Percentiles rank a stretch among this genome's conserved stretches.
These are phyloP conservation scores for Morella rubra DNA, from an alignment of 306 rosid genomes.

Conservation along the genomic window DNA sequence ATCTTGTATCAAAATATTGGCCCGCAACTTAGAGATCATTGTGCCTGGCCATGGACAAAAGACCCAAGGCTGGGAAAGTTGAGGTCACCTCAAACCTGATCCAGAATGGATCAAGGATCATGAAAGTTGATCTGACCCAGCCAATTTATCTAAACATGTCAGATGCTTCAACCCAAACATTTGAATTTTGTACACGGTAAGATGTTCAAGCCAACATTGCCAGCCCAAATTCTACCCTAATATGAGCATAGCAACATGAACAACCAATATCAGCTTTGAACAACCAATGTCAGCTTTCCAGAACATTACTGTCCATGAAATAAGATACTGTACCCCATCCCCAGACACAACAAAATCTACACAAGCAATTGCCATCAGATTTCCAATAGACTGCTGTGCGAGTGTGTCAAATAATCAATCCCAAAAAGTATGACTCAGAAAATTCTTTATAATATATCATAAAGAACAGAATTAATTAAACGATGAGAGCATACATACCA, in stretches of 20 bases:
- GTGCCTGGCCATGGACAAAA: neutral
- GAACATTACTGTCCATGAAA: constrained; percentile 8
- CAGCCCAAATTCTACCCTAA: constrained; percentile 1
- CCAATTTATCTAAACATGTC: constrained; percentile 2
- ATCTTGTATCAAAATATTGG: neutral
- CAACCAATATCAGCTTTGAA: constrained; percentile 8
- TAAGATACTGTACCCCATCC: constrained; percentile 12
- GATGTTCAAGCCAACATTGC: neutral
- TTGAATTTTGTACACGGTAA: neutral
- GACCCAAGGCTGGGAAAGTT: neutral
- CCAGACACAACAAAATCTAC: constrained; percentile 15
- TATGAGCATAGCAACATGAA: constrained; percentile 6
- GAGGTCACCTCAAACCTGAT: constrained; percentile 12
- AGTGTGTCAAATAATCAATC: neutral
- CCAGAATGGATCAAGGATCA: constrained; percentile 5
- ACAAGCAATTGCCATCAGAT: constrained; percentile 9
- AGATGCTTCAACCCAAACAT: constrained; percentile 4
- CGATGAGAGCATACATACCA: constrained; percentile 39
- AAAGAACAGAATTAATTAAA: neutral
- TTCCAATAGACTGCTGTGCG: neutral
- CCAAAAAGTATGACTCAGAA: neutral
- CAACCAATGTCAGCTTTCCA: constrained; percentile 2
- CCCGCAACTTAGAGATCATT: neutral
- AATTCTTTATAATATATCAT: neutral
- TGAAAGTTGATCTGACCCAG: constrained; percentile 1